phyloP scores from a whole-genome alignment of 192 early-diverging fungal species.

The Entomortierella lignicola region DNA sequence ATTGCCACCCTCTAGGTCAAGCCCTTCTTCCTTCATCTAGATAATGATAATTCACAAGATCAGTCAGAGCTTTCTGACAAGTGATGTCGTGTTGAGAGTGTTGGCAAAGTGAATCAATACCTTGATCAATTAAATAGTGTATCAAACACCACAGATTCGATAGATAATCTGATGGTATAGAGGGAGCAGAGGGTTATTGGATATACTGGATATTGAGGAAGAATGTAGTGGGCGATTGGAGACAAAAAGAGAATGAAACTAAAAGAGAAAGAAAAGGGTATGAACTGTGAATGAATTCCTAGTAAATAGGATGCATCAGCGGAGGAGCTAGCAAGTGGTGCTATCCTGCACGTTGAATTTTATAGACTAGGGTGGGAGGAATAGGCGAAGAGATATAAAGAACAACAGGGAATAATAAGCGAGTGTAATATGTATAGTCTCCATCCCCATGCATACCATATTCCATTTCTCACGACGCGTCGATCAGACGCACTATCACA shows the following conservation, averaged over 20 bases:
- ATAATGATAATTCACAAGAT: too few relatives aligned
- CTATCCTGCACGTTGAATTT: not conserved
- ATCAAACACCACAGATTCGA: not conserved
- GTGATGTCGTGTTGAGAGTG: too few relatives aligned
- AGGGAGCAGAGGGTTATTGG: not conserved
- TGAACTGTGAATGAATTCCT: not conserved
- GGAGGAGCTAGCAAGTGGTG: conserved; percentile 1
- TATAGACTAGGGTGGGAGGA: not conserved
- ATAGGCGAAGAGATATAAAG: not conserved
- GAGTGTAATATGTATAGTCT: not conserved
- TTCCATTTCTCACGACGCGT: conserved; percentile 26
- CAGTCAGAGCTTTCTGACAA: too few relatives aligned
- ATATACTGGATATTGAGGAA: not conserved
- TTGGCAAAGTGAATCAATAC: too few relatives aligned
- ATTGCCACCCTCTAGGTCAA: conserved; percentile 43
- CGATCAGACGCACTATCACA: not conserved
- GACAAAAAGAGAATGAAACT: not conserved
- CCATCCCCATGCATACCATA: conserved; percentile 34
- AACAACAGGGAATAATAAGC: not conserved
- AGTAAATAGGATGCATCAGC: not conserved
- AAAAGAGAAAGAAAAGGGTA: not conserved
- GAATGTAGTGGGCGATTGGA: not conserved
- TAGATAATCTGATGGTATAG: too few relatives aligned
- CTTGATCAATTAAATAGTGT: too few relatives aligned
- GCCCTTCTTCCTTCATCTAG: conserved; percentile 28